These are phyloP conservation scores for Solanum tarapatanum DNA, from an alignment of 257 asterid species.

Conservation along the genomic window DNA sequence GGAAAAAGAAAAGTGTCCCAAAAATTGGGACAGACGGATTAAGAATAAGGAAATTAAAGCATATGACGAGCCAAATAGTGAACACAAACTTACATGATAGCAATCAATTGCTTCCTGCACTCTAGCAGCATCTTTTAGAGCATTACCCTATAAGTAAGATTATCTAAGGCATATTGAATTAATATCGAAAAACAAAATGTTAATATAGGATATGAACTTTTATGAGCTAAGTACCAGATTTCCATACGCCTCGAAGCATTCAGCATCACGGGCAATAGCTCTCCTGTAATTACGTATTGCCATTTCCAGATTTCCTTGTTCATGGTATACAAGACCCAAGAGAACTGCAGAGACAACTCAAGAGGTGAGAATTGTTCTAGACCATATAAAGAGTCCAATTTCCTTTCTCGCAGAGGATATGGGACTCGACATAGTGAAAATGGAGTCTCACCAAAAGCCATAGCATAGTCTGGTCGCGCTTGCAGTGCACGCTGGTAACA, in stretches of 20 bases:
- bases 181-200: neutral
- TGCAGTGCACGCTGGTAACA: constrained; percentile 84
- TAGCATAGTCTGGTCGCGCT: constrained; percentile 68
- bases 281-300: constrained; percentile 77
- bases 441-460: constrained; percentile 72
- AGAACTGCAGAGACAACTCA: constrained; percentile 37
- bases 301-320: constrained; percentile 92
- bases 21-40: neutral
- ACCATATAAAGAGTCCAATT: neutral
- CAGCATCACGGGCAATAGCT: constrained; percentile 82
- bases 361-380: neutral
- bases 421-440: neutral
- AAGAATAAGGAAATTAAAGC: neutral
- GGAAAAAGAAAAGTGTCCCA: neutral
- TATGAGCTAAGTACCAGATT: constrained; percentile 44
- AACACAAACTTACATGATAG: constrained; percentile 51
- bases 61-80: neutral
- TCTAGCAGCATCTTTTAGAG: constrained; percentile 85
- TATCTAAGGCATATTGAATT: too few relatives aligned
- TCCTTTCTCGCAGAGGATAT: too few relatives aligned
- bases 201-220: neutral
- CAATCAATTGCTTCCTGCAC: constrained; percentile 84
- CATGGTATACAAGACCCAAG: constrained; percentile 75
- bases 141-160: constrained; percentile 53
- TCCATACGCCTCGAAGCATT: constrained; percentile 79